A percentile compares a stretch with the other conserved stretches of the same genome.
These are phyloP conservation scores for Acacia acuminata DNA, from an alignment of 306 rosid species.

Conservation along the genomic window DNA sequence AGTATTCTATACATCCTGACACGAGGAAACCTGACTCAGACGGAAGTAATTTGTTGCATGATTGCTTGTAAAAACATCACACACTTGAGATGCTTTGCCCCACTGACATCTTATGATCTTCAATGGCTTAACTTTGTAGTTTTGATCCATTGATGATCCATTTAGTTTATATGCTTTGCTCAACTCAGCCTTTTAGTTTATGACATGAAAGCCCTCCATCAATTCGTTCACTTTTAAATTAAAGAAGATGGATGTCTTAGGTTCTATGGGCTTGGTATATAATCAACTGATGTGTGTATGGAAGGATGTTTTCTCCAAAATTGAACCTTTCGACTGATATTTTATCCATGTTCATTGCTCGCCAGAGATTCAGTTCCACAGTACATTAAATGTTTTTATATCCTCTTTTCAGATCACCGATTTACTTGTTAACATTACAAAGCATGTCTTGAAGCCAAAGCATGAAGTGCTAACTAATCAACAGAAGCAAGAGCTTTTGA, in stretches of 20 bases:
- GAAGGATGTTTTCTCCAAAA: not conserved
- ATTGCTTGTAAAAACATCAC: slow-evolving; percentile 7
- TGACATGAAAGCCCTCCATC: not conserved
- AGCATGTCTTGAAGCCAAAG: slow-evolving; percentile 90
- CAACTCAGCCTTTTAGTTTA: not conserved
- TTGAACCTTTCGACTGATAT: slow-evolving; percentile 9
- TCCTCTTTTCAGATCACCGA: slow-evolving; percentile 74
- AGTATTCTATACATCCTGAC: not conserved
- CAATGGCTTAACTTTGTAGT: slow-evolving; percentile 8
- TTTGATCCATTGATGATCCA: not conserved
- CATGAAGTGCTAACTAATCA: slow-evolving; percentile 61
- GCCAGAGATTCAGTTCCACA: slow-evolving; percentile 23
- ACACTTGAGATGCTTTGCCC: slow-evolving; percentile 15
- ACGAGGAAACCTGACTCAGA: slow-evolving; percentile 11
- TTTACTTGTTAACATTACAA: slow-evolving; percentile 88
- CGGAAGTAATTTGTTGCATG: slow-evolving; percentile 21
- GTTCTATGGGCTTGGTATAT: not conserved
- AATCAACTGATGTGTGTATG: not conserved
- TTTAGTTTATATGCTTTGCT: not conserved
- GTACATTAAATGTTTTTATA: slow-evolving; percentile 31
- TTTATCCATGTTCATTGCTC: not conserved
- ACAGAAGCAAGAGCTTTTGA: slow-evolving; percentile 70
- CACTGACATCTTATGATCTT: not conserved
- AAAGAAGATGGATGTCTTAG: not conserved
- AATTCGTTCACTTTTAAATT: not conserved